These are phyloP conservation scores for Rhodotorula kratochvilovae DNA, from an alignment of 768 basidiomycete species.

Conservation along the genomic window DNA sequence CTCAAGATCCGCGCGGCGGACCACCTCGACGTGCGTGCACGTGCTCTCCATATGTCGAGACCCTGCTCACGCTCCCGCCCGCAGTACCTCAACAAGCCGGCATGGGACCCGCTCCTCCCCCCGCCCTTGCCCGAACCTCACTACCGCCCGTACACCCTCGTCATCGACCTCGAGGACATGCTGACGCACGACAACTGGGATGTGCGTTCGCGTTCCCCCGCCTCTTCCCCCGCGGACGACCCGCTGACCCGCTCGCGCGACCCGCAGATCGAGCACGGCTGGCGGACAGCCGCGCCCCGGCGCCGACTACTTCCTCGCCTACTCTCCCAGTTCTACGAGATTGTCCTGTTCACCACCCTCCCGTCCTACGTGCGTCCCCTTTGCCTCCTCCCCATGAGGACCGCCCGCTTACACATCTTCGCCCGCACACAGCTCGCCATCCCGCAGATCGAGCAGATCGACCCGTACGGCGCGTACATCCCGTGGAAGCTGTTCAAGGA, in stretches of 20 bases:
- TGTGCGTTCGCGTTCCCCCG: constrained; percentile 56
- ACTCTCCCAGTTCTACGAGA: constrained; percentile 97
- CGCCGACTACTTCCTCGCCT: constrained; percentile 95
- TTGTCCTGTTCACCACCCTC: constrained; percentile 91
- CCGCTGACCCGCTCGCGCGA: neutral
- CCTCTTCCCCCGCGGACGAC: no score
- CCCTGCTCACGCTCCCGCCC: constrained; percentile 20
- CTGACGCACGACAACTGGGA: constrained; percentile 91
- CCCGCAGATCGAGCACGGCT: constrained; percentile 77
- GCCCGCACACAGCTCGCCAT: constrained; percentile 64
- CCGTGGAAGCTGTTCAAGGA: constrained; percentile 89
- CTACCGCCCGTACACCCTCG: constrained; percentile 83
- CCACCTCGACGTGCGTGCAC: constrained; percentile 30
- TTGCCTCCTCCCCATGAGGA: neutral
- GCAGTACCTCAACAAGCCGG: constrained; percentile 87
- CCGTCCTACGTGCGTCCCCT: constrained; percentile 67
- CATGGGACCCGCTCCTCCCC: constrained; percentile 86
- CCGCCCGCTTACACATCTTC: neutral
- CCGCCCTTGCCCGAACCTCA: constrained; percentile 74
- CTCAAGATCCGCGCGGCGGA: constrained; percentile 37
- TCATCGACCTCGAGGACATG: constrained; percentile 86
- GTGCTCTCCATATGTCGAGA: constrained; percentile 25
- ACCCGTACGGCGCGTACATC: constrained; percentile 85
- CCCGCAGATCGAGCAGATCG: constrained; percentile 86
- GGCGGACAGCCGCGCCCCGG: constrained; percentile 94